A percentile compares a stretch with the other conserved stretches of the same genome.
These are phyloP conservation scores for Wickerhamiella cacticola DNA, from an alignment of 805 yeast species.

Conservation along the genomic window DNA sequence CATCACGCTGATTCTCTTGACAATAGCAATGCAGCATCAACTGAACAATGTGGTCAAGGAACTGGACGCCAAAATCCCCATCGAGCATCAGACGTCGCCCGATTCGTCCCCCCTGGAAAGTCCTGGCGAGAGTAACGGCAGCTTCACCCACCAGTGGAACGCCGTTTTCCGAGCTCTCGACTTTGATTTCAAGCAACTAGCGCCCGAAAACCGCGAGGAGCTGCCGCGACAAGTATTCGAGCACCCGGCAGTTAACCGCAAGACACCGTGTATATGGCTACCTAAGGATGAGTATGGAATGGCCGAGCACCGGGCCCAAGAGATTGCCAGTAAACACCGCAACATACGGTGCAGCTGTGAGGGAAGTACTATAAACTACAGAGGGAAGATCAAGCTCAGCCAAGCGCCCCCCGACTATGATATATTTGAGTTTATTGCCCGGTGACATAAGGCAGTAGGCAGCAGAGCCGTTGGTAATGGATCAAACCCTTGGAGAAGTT, in stretches of 20 bases:
- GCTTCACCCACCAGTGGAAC: slow-evolving; percentile 14
- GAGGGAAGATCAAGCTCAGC: slow-evolving; percentile 19
- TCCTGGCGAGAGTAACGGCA: slow-evolving; percentile 7
- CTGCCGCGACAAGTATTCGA: slow-evolving; percentile 24
- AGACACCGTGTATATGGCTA: slow-evolving; percentile 34
- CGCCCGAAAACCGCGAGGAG: slow-evolving; percentile 22
- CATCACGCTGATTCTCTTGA: slow-evolving; percentile 39
- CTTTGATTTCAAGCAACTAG: slow-evolving; percentile 22
- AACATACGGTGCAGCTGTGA: not conserved
- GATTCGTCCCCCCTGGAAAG: slow-evolving; percentile 11
- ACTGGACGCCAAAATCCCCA: slow-evolving; percentile 32
- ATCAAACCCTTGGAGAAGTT: slow-evolving; percentile 35
- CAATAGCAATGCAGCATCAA: slow-evolving; percentile 46
- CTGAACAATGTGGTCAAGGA: slow-evolving; percentile 36
- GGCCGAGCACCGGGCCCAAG: slow-evolving; percentile 61
- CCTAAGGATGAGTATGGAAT: slow-evolving; percentile 36
- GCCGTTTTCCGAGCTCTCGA: slow-evolving; percentile 23
- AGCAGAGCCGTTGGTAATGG: not conserved
- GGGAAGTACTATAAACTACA: not conserved
- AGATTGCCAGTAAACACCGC: slow-evolving; percentile 44
- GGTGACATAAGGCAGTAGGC: not conserved
- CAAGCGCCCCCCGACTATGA: slow-evolving; percentile 23
- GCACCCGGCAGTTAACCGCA: slow-evolving; percentile 26
- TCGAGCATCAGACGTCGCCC: slow-evolving; percentile 15
- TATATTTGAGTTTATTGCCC: slow-evolving; percentile 8